Base-by-base conservation (phyloP, 2,329 filamentous ascomycete genomes). In the Incumbomyces lentus region DNA sequence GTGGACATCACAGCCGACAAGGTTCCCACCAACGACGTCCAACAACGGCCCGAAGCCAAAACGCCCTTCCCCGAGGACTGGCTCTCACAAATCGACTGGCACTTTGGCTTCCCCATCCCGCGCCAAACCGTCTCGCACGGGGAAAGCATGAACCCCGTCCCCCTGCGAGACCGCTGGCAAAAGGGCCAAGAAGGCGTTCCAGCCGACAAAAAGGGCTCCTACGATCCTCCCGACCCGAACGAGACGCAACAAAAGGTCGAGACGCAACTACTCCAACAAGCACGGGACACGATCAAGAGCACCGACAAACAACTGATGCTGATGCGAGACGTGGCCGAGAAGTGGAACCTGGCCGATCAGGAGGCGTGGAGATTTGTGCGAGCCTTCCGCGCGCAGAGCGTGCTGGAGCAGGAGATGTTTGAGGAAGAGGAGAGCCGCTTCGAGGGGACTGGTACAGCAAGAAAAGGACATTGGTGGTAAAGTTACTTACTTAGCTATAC, bases 71-170 rank as follows among this genome's bases (percentile, higher is more conserved):
- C 82, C 2, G 63, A 64, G 2, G 55, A 59, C 12, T 61, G 68
- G 30, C 49, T 70, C 16, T 63, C 75, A n/a, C 84, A 92, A 53
- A 69, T 95, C 2, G 83, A 90, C 60, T 96, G 88, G 87, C 76
- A 83, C 55, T 86, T 96, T 61, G 92, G 90, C 45, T 96, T 96
- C 64, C 70, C 73, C 12, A 73, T 95, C 8, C 86, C 89, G 1
- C 71, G 73, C 22, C 52, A 47, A 31, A 47, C 39, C 66, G 70
- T 16, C 66, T 69, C 10, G 69, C 74, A 72, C 22, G 74, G 72
- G 39, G 74, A 75, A 51, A 75, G 74, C 12, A 68, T 74, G 54
- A 75, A 77, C 1, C 76, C 78, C 0, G 72, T 77, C 5, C 74
- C 77, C 0, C 73, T 75, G 1, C 74, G 77, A 1, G 74, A 81